Percentiles rank a stretch among this genome's conserved stretches.
phyloP scores from a whole-genome alignment of 2,329 filamentous ascomycete species.

The Tothia fuscella region DNA sequence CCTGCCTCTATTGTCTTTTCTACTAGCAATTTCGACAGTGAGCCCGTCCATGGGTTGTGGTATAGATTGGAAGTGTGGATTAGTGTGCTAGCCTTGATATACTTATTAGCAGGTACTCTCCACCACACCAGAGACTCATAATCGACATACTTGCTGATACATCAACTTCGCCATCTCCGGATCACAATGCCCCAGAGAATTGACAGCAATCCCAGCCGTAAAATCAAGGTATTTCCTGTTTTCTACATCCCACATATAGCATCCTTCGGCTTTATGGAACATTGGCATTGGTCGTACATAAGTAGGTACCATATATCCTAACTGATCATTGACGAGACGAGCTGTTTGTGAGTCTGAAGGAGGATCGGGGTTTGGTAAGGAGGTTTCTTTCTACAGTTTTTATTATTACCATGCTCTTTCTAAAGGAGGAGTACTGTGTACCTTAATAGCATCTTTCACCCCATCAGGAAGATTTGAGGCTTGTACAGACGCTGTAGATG shows the following conservation, averaged over 20 bases:
- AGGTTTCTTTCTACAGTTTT: conserved; percentile 31
- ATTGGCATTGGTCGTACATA: conserved; percentile 84
- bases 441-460: conserved; percentile 4
- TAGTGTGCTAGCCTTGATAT: conserved; percentile 47
- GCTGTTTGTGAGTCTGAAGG: conserved; percentile 60
- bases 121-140: not conserved
- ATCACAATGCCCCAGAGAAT: conserved; percentile 82
- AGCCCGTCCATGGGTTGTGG: conserved; percentile 91
- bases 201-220: conserved; percentile 92
- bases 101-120: not conserved
- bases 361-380: conserved; percentile 60
- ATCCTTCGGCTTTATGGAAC: conserved; percentile 78
- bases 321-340: conserved; percentile 60
- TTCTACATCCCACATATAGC: conserved; percentile 82
- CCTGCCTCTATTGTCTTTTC: conserved; percentile 68
- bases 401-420: conserved; percentile 11
- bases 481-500: conserved; percentile 4
- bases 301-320: conserved; percentile 88
- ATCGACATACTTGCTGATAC: conserved; percentile 54
- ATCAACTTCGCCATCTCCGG: conserved; percentile 63
- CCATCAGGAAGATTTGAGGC: conserved; percentile 5
- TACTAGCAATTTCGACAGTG: conserved; percentile 74
- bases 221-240: conserved; percentile 86
- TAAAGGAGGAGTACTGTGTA: not conserved
- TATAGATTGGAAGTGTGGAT: conserved; percentile 94